Evolutionary conservation across 805 yeast species (phyloP), one percentile per base, ranked within the genome.

Genomic region (Torulaspora indica): DNA sequence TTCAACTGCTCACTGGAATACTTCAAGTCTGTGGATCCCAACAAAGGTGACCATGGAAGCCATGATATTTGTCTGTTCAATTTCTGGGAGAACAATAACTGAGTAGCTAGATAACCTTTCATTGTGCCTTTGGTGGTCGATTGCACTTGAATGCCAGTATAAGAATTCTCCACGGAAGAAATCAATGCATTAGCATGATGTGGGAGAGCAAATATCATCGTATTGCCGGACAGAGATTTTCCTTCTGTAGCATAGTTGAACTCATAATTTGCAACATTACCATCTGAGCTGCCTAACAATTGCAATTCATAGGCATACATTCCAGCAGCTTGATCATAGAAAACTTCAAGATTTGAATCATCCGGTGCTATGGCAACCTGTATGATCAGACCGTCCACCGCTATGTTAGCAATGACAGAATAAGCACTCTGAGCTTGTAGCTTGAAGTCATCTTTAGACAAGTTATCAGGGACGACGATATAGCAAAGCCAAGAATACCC

Each of bases 311-410:
- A 72, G 3, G 76, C 78, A 57, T 81, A 85, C 52, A 72, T 67
- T 32, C 95, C 95, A 32, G 93, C 90, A 15, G 84, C 78, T 28
- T 42, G 41, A 22, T 46, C 50, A 57, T 81, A 80, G 49, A 60
- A 66, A 6, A 67, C 60, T 18, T 73, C 77, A 37, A 61, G 45
- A n/a, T 54, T 60, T 6, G 56, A 10, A 15, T 42, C 43, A 3
- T 15, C 58, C 22, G 78, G 72, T 8, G 78, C 68, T 35, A 69
- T 68, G 2, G 81, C 82, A 8, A 75, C 63, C 63, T 81, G 85
- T 13, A 79, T 59, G 32, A 76, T 61, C 24, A 68, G 55, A 6
- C 71, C 66, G 50, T 66, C 62, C 50, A 71, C 52, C 28, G 69
- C 48, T 32, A 51, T 22, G 40, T 70, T 53, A 31, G 69, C 80